Conservation (phyloP, 768 basidiomycete species). For the Lentinula aciculospora region DNA sequence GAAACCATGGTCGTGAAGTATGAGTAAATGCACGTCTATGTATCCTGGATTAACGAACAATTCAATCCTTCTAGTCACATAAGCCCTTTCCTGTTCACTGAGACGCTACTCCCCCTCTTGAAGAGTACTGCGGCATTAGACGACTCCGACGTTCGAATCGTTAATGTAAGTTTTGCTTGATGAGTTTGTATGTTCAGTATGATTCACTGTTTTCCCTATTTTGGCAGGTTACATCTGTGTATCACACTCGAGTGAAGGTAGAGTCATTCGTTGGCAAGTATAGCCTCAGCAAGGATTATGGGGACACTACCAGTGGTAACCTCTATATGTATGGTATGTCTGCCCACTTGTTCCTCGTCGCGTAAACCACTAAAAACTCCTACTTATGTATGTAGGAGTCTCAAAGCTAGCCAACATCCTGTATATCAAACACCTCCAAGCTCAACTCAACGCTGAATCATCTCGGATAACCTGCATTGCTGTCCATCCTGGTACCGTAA, state of each 20-base stretch:
- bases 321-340: constrained; percentile 11
- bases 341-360: not conserved
- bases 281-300: constrained; percentile 10
- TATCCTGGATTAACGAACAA: not conserved
- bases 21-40: constrained; percentile 12
- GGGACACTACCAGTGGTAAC: not conserved
- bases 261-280: constrained; percentile 9
- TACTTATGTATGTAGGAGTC: constrained; percentile 5
- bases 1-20: constrained; percentile 34
- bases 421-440: constrained; percentile 36
- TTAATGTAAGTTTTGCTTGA: constrained; percentile 35
- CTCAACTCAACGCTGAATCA: constrained; percentile 22
- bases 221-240: constrained; percentile 12
- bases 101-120: constrained; percentile 47
- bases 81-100: constrained; percentile 49
- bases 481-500: constrained; percentile 23
- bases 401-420: constrained; percentile 15
- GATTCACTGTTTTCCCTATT: not conserved
- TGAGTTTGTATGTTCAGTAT: not conserved
- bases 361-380: too few relatives aligned
- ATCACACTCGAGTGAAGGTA: constrained; percentile 5
- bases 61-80: constrained; percentile 33
- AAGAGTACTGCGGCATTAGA: constrained; percentile 39
- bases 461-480: constrained; percentile 21
- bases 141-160: constrained; percentile 53